A percentile compares a stretch with the other conserved stretches of the same genome.
Evolutionary conservation across 2,329 filamentous ascomycete genomes (phyloP).

Genomic region (Fusarium stilboides): DNA sequence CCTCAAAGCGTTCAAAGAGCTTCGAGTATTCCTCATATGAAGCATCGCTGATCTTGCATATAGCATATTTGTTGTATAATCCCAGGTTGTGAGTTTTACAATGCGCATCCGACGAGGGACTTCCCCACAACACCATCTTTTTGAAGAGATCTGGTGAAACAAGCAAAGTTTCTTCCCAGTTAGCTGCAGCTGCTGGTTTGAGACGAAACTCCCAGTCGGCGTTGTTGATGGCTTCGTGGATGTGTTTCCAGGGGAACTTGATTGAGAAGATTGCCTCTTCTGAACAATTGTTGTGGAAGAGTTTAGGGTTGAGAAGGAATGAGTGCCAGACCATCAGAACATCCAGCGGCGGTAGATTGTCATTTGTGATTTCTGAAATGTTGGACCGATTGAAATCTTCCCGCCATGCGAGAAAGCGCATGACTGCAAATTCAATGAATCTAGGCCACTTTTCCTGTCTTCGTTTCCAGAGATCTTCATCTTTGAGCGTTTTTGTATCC

Average conservation of each 20-base stretch:
- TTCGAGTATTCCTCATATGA: background rate
- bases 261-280: conserved; percentile 31
- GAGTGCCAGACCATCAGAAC: conserved; percentile 58
- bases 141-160: conserved; percentile 2
- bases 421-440: conserved; percentile 49
- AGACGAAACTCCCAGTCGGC: conserved; percentile 32
- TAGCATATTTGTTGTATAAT: background rate
- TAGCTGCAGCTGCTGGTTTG: background rate
- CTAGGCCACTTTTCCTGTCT: conserved; percentile 47
- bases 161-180: background rate
- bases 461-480: conserved; percentile 33
- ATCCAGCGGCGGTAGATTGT: conserved; percentile 49
- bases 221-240: conserved; percentile 37
- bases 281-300: conserved; percentile 36
- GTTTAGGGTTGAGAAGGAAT: conserved; percentile 53
- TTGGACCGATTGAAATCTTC: conserved; percentile 1
- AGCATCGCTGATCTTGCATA: rapidly evolving
- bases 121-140: background rate
- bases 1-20: background rate
- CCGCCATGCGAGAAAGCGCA: conserved; percentile 50
- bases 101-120: rapidly evolving
- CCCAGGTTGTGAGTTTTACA: rapidly evolving
- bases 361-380: background rate
- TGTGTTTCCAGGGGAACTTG: conserved; percentile 39
- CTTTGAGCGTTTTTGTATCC: conserved; percentile 44